phyloP scores from a whole-genome alignment of 768 basidiomycete genomes.

The Auriscalpium vulgare region DNA sequence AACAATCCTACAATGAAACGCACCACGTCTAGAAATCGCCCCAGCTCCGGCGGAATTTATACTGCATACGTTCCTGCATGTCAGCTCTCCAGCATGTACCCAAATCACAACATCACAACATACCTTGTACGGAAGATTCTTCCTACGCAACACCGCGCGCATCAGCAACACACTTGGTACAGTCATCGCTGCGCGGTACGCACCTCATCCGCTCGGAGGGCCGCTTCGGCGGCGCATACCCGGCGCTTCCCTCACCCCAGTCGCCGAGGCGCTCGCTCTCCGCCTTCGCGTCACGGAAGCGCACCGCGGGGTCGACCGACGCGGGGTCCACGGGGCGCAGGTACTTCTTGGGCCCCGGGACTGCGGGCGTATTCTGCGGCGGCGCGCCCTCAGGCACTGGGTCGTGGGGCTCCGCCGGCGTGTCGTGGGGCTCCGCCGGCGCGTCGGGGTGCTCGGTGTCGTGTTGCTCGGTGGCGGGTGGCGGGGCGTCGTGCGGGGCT shows the following conservation, averaged over 20 bases:
- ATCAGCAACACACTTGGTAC: background rate
- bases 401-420: conserved; percentile 1
- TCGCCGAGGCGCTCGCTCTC: conserved; percentile 49
- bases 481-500: conserved; percentile 1
- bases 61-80: conserved; percentile 59
- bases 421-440: conserved; percentile 4
- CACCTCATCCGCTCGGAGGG: conserved; percentile 70
- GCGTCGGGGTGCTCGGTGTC: background rate
- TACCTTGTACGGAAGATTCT: conserved; percentile 88
- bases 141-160: conserved; percentile 30
- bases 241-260: conserved; percentile 65
- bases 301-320: conserved; percentile 58
- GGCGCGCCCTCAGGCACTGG: conserved; percentile 9
- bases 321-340: conserved; percentile 52
- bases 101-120: conserved; percentile 2
- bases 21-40: conserved; percentile 59
- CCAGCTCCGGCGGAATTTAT: conserved; percentile 85
- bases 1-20: background rate
- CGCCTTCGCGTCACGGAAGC: conserved; percentile 47
- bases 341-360: conserved; percentile 27
- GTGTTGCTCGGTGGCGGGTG: background rate
- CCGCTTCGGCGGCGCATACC: conserved; percentile 67
- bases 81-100: conserved; percentile 33
- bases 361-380: conserved; percentile 14
- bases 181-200: background rate